Percentiles rank a stretch among this genome's conserved stretches.
These are phyloP conservation scores for Microbotryomycetes sp. DNA, from an alignment of 1,284 basidiomycete species.

Conservation along the genomic window DNA sequence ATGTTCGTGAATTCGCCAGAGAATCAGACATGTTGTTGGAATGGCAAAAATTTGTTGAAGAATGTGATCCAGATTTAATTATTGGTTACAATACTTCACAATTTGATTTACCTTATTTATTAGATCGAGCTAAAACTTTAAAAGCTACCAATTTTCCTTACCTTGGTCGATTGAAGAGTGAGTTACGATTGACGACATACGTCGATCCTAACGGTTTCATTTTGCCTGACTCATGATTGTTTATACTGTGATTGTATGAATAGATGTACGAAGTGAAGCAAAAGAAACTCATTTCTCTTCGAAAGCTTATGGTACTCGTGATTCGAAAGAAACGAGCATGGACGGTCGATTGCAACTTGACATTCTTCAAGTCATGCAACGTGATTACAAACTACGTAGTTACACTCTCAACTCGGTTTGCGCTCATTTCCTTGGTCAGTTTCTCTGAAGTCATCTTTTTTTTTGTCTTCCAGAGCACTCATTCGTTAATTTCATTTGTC, in stretches of 20 bases:
- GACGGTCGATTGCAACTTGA: conserved; percentile 89
- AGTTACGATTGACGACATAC: too few species aligned
- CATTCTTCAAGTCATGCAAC: conserved; percentile 90
- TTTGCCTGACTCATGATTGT: too few species aligned
- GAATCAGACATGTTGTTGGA: conserved; percentile 64
- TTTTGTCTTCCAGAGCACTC: not conserved
- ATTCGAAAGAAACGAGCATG: conserved; percentile 83
- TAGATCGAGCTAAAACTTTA: conserved; percentile 78
- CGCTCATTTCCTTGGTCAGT: conserved; percentile 70
- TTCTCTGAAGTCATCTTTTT: not conserved
- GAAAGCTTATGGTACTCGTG: conserved; percentile 88
- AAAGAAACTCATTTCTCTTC: conserved; percentile 94
- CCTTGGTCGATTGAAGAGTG: conserved; percentile 71
- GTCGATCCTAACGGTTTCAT: too few species aligned
- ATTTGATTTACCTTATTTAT: conserved; percentile 89
- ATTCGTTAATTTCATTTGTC: not conserved
- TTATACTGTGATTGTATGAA: not conserved
- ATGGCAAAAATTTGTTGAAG: conserved; percentile 78
- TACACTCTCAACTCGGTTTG: conserved; percentile 95
- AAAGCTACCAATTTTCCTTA: conserved; percentile 64
- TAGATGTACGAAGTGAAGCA: conserved; percentile 66
- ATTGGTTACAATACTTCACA: conserved; percentile 88
- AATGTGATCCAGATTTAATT: conserved; percentile 84
- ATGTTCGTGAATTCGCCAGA: conserved; percentile 76
- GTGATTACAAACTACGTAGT: conserved; percentile 88